Evolutionary conservation across 768 basidiomycete species (phyloP).

Genomic region (Mrakia gelida): DNA sequence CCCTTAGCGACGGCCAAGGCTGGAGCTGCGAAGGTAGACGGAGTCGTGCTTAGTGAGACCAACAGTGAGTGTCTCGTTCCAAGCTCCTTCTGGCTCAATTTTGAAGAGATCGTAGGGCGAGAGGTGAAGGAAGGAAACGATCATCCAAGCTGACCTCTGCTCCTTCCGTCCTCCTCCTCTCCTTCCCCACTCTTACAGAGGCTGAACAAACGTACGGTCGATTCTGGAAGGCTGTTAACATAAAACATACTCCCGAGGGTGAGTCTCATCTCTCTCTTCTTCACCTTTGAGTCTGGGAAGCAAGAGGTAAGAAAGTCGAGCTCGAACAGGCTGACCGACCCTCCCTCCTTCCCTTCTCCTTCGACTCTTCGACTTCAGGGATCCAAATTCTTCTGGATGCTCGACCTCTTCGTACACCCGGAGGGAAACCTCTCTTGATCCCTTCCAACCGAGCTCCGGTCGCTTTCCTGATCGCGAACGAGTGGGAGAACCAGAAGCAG

Average conservation of each 20-base stretch:
- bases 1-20: not conserved
- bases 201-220: constrained; percentile 80
- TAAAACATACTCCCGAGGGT: constrained; percentile 55
- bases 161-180: not conserved
- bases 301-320: not conserved
- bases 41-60: constrained; percentile 11
- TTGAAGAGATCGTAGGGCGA: not conserved
- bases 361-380: no score
- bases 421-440: constrained; percentile 67
- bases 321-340: not conserved
- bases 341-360: not conserved
- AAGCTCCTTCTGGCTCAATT: not conserved
- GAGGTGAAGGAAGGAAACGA: not conserved
- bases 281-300: not conserved
- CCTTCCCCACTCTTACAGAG: constrained; percentile 50
- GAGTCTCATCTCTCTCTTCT: constrained; percentile 25
- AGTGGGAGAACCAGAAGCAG: constrained; percentile 91
- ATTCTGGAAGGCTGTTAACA: constrained; percentile 90
- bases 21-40: constrained; percentile 6
- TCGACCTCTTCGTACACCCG: constrained; percentile 80
- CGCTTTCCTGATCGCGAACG: constrained; percentile 81
- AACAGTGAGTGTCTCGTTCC: not conserved
- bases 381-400: constrained; percentile 70
- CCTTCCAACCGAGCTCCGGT: constrained; percentile 66
- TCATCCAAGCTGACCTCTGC: not conserved